Evolutionary conservation across 495 filamentous ascomycete genomes (phyloP).

Genomic region (Tuber aestivum): DNA sequence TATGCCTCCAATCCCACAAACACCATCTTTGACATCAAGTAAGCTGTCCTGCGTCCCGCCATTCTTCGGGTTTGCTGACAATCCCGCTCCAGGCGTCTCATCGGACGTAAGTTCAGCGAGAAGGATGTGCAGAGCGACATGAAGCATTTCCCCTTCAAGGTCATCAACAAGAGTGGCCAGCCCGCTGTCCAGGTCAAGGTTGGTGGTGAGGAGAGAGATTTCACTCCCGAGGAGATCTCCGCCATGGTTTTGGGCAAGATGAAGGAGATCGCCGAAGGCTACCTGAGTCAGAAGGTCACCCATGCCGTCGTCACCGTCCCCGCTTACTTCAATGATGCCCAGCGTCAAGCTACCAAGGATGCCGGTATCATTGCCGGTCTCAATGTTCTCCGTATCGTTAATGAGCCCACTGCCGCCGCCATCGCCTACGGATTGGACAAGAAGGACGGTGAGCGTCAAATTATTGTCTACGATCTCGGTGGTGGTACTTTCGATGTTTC

Average conservation of each 20-base stretch:
- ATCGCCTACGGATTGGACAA: conserved; percentile 87
- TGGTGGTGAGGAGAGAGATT: conserved; percentile 63
- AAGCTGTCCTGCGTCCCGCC: conserved; percentile 44
- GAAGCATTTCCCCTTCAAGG: conserved; percentile 90
- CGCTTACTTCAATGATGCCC: conserved; percentile 99
- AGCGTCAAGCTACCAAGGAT: conserved; percentile 97
- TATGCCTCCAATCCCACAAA: conserved; percentile 82
- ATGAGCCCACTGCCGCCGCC: conserved; percentile 84
- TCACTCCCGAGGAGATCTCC: conserved; percentile 82
- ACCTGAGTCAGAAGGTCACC: conserved; percentile 89
- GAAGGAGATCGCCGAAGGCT: conserved; percentile 93
- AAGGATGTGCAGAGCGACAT: conserved; percentile 77
- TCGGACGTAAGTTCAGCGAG: conserved; percentile 82
- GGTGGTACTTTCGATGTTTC: conserved; percentile 99
- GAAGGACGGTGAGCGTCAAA: conserved; percentile 77
- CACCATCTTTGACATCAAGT: conserved; percentile 93
- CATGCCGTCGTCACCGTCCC: conserved; percentile 97
- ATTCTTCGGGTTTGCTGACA: conserved; percentile 8
- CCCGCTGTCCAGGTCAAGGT: conserved; percentile 73
- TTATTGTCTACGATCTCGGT: conserved; percentile 96
- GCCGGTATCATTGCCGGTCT: conserved; percentile 90
- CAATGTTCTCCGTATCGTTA: conserved; percentile 96
- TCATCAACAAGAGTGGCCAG: conserved; percentile 74
- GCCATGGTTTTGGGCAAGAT: conserved; percentile 89
- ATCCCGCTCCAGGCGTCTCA: conserved; percentile 59